A percentile compares a stretch with the other conserved stretches of the same genome.
These are phyloP conservation scores for Pichia thaimueangensis DNA, from an alignment of 805 yeast species.

Conservation along the genomic window DNA sequence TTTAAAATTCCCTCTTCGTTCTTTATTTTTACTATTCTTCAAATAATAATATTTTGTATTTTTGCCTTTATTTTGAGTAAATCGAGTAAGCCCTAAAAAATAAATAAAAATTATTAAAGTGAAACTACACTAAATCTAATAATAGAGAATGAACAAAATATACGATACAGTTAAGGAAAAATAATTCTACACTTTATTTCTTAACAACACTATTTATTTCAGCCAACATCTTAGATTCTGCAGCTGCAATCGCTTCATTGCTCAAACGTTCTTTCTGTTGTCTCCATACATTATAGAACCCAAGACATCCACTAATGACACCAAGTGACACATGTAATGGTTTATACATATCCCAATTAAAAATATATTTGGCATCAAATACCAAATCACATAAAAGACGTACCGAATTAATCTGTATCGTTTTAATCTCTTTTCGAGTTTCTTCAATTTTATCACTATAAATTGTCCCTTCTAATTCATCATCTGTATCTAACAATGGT, in stretches of 20 bases:
- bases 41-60: too few relatives aligned
- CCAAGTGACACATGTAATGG: conserved; percentile 28
- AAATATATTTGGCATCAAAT: conserved; percentile 43
- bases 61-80: too few relatives aligned
- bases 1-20: neutral
- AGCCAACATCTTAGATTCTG: neutral
- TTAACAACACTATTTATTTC: neutral
- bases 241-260: conserved; percentile 4
- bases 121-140: too few relatives aligned
- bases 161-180: too few relatives aligned
- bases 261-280: conserved; percentile 19
- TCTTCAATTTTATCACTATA: conserved; percentile 6
- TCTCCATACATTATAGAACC: conserved; percentile 28
- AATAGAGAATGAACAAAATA: too few relatives aligned
- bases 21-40: neutral
- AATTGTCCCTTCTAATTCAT: conserved; percentile 5
- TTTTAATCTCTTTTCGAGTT: conserved; percentile 25
- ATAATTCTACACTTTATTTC: neutral
- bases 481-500: conserved; percentile 1
- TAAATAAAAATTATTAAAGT: too few relatives aligned
- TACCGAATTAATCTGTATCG: conserved; percentile 35
- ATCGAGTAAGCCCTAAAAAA: too few relatives aligned
- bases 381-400: conserved; percentile 41
- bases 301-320: conserved; percentile 28
- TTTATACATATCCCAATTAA: conserved; percentile 30